A percentile compares a stretch with the other conserved stretches of the same genome.
These are phyloP conservation scores for Handroanthus guayacan DNA, from an alignment of 257 asterid genomes.

Conservation along the genomic window DNA sequence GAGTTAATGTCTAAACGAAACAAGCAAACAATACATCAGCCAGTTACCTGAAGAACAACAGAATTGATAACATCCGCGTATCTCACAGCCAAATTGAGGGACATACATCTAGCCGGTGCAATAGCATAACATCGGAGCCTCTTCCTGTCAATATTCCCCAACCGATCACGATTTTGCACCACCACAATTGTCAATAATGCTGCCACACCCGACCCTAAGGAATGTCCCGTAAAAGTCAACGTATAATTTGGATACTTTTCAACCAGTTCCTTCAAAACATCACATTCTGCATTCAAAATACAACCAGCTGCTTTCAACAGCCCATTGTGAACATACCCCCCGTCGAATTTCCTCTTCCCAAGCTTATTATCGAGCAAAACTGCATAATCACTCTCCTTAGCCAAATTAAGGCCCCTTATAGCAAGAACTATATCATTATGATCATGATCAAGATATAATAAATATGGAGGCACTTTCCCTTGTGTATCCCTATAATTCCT, in stretches of 20 bases:
- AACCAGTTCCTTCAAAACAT: constrained; percentile 61
- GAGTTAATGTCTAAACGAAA: neutral
- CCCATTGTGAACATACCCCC: constrained; percentile 90
- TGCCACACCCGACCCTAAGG: constrained; percentile 93
- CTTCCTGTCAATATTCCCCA: constrained; percentile 76
- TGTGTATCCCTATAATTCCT: constrained; percentile 56
- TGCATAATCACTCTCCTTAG: constrained; percentile 82
- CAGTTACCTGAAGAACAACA: constrained; percentile 82
- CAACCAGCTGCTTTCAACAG: constrained; percentile 76
- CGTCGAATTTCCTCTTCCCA: constrained; percentile 74
- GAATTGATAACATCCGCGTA: constrained; percentile 91
- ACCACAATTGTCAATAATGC: constrained; percentile 69
- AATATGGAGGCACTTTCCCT: constrained; percentile 73
- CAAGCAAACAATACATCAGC: constrained; percentile 4
- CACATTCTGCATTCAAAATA: constrained; percentile 66
- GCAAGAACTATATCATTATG: constrained; percentile 86
- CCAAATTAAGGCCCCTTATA: constrained; percentile 86
- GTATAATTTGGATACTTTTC: constrained; percentile 71
- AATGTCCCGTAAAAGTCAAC: constrained; percentile 83
- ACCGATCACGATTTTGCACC: constrained; percentile 60
- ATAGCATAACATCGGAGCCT: constrained; percentile 81
- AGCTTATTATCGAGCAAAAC: constrained; percentile 78
- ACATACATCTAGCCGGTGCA: constrained; percentile 96
- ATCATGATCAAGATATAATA: constrained; percentile 76
- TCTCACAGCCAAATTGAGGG: constrained; percentile 83